These are phyloP conservation scores for Inga oerstediana DNA, from an alignment of 306 rosid genomes.

Conservation along the genomic window DNA sequence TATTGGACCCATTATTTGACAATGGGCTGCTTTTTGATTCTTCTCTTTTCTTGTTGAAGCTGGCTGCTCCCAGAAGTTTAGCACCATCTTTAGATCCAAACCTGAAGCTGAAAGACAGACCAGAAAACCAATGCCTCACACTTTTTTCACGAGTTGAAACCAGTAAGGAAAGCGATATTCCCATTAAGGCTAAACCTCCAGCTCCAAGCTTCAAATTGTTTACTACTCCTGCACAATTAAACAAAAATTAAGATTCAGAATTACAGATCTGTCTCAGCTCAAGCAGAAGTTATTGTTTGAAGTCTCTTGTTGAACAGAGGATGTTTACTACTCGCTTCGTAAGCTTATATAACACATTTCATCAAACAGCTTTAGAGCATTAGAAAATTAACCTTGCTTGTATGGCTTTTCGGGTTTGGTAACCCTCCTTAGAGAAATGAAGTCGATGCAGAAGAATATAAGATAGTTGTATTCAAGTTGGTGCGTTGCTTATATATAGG, in stretches of 20 bases:
- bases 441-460: not conserved
- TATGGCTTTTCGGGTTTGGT: not conserved
- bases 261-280: not conserved
- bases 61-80: slow-evolving; percentile 49
- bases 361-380: not conserved
- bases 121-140: slow-evolving; percentile 32
- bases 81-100: slow-evolving; percentile 53
- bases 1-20: slow-evolving; percentile 31
- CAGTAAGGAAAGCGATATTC: slow-evolving; percentile 62
- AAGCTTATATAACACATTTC: not conserved
- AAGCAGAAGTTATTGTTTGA: not conserved
- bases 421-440: slow-evolving; percentile 10
- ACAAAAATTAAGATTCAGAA: not conserved
- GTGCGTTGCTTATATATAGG: slow-evolving; percentile 20
- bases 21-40: slow-evolving; percentile 32
- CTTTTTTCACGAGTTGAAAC: slow-evolving; percentile 63
- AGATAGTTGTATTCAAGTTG: slow-evolving; percentile 16
- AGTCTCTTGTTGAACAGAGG: not conserved
- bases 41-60: slow-evolving; percentile 60
- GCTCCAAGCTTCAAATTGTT: slow-evolving; percentile 13
- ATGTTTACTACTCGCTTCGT: not conserved
- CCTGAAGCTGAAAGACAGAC: slow-evolving; percentile 33
- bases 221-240: slow-evolving; percentile 26
- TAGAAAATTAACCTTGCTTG: slow-evolving; percentile 30
- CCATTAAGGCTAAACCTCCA: slow-evolving; percentile 46